These are phyloP conservation scores for Nigrospora sphaerica DNA, from an alignment of 2,329 filamentous ascomycete species.

Conservation along the genomic window DNA sequence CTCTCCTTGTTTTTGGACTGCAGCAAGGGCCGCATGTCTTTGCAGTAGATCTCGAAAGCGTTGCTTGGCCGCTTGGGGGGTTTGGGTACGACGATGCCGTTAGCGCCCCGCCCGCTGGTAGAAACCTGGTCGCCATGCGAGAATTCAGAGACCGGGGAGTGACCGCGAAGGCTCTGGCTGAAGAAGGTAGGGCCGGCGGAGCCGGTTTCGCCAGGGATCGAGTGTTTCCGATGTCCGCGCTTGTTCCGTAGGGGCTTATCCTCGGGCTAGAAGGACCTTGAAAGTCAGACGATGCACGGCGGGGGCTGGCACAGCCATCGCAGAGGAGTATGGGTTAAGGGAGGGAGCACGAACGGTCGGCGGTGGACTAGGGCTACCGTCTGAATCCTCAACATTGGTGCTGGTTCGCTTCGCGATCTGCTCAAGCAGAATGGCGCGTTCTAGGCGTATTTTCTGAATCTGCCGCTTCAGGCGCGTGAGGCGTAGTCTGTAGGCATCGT, in stretches of 20 bases:
- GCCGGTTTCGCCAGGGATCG: conserved; percentile 32
- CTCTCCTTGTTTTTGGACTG: conserved; percentile 36
- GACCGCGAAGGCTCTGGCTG: conserved; percentile 36
- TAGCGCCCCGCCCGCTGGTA: conserved; percentile 21
- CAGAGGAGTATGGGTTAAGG: conserved; percentile 3
- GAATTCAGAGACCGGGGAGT: conserved; percentile 46
- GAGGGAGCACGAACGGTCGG: conserved; percentile 54
- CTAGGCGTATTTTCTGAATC: conserved; percentile 85
- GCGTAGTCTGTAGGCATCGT: conserved; percentile 74
- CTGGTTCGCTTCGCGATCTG: conserved; percentile 69
- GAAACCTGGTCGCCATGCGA: conserved; percentile 40
- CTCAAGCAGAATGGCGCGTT: conserved; percentile 69
- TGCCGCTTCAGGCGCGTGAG: conserved; percentile 75
- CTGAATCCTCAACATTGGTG: conserved; percentile 69
- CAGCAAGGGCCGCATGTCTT: conserved; percentile 37
- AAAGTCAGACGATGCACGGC: too few relatives aligned
- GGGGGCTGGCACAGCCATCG: conserved; percentile 4
- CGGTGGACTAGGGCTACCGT: conserved; percentile 72
- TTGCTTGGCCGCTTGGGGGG: conserved; percentile 34
- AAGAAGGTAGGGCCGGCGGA: conserved; percentile 34
- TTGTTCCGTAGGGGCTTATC: conserved; percentile 73
- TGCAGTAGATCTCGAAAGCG: conserved; percentile 50
- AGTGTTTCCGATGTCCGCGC: conserved; percentile 60
- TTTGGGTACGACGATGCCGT: conserved; percentile 23
- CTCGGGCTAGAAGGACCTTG: conserved; percentile 47